Evolutionary conservation across 1,284 basidiomycete species (phyloP), one percentile per base, ranked within the genome.

Genomic region (Fomitopsis schrenkii): DNA sequence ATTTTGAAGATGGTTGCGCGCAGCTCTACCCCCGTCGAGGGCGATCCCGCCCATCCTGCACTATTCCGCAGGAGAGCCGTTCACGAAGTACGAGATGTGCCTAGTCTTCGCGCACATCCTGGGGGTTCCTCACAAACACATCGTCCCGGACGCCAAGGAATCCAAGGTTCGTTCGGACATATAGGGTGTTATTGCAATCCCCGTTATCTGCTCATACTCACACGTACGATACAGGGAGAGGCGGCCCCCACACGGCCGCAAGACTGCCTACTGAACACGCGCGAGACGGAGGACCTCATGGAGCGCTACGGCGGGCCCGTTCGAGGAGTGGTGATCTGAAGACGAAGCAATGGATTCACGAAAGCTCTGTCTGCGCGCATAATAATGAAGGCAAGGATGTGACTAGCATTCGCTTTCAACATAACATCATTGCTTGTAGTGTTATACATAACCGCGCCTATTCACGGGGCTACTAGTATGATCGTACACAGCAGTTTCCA

Each of bases 41-140:
- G 57, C 63, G 54, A 77, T 91, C 36, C 90, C 90, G 0, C 78
- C 80, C 0, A 85, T 94, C 60, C 60, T 94, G 9, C 92, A 94
- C 71, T 94, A 90, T 71, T 90, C 91, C 12, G 83, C 82, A 0
- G 78, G 80, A 10, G 88, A 93, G 70, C 85, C 87, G 7, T 87
- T 88, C 72, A 94, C 93, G 3, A 95, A 95, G 75, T 94, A 93
- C 72, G 88, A 89, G 67, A 94, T 95, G 62, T 91, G 90, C 71
- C 77, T 90, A 30, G 76, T 90, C 50, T 91, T 93, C 66, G 83
- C 88, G 9, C 81, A 80, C 63, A 81, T 92, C 46, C 80, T 93
- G 19, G 78, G 80, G 7, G 72, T 91, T 7, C 79, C 86, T 7
- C 87, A 90, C 68, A 69, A 62, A 9, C 89, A 92, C 67, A 86